Conservation (phyloP, 2,329 filamentous ascomycete genomes). For the Biscogniauxia marginata region DNA sequence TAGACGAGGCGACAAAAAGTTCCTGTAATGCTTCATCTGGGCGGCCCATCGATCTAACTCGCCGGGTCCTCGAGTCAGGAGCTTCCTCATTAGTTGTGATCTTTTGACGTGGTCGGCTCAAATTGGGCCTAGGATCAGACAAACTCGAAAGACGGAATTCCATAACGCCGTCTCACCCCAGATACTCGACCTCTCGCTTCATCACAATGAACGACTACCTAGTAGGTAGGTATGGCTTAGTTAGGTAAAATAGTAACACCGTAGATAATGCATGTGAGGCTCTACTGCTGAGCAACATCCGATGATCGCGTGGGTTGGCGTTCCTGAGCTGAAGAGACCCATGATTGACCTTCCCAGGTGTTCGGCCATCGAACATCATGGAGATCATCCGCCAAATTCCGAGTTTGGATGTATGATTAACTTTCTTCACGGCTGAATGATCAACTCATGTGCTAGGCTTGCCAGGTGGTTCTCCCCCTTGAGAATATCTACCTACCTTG, state of each 20-base stretch:
- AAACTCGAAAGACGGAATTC: not conserved
- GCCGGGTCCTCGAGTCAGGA: not conserved
- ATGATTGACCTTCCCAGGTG: not conserved
- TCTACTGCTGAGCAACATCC: not conserved
- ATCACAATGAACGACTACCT: not conserved
- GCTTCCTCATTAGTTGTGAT: not conserved
- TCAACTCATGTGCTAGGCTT: not conserved
- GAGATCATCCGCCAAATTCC: not conserved
- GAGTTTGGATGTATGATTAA: not conserved
- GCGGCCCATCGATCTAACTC: not conserved
- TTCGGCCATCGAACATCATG: not conserved
- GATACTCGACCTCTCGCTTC: not conserved
- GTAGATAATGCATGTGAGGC: not conserved
- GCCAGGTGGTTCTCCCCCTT: not conserved
- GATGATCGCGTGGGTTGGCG: not conserved
- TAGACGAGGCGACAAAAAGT: not conserved
- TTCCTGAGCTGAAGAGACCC: not conserved
- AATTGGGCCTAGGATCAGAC: not conserved
- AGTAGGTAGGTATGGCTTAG: too few species aligned
- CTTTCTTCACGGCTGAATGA: not conserved
- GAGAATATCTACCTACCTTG: not conserved
- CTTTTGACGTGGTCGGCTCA: not conserved
- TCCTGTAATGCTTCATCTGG: not conserved
- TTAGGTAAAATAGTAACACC: not conserved
- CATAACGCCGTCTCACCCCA: not conserved